Base-by-base conservation (phyloP, 2,329 filamentous ascomycete species). In the Fusarium coffeatum region DNA sequence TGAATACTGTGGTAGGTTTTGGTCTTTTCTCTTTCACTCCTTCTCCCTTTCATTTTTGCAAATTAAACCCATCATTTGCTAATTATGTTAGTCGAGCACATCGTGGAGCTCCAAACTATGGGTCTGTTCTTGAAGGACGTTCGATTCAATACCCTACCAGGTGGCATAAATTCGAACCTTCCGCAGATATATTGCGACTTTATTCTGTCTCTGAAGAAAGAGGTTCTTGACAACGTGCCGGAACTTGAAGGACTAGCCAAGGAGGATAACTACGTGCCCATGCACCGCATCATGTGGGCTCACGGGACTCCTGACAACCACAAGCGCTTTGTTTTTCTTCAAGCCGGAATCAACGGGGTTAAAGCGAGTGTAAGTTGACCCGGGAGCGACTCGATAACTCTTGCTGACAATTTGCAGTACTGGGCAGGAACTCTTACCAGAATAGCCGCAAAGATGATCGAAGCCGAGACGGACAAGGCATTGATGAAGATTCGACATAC, bases 131-230 rank as follows among this genome's bases (percentile, higher is more conserved):
- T 62, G 18, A 11, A 25, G 27, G 46, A 62, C 28, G 28, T 62
- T 27, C n/a, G 25, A 23, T 12, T 20, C 15, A 51, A 57, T 48
- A 47, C 25, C 22, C 32, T 62, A 30, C 37, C 46, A 28, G 53
- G 34, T 46, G 45, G 28, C 7, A 28, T 23, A 12, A 30, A 34
- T n/a, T 47, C 47, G n/a, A 48, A 41, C 15, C 30, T 51, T 20
- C 37, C 37, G 13, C 53, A 57, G 23, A 62, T 62, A 32, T 57
- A 62, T 47, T 62, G 53, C 46, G 47, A 57, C 53, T 62, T 62
- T 25, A 16, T 57, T 16, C 15, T 53, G 16, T 22, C 41, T 40
- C 48, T 54, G 13, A 48, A 47, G 28, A 32, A 54, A 40, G 40
- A 48, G 45, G 45, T 48, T 48, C 45, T 48, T 48, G 45, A 51